Evolutionary conservation across 129 eudicot genomes (phyloP), one percentile per base, ranked within the genome.

Genomic region (Flaveria brownii): DNA sequence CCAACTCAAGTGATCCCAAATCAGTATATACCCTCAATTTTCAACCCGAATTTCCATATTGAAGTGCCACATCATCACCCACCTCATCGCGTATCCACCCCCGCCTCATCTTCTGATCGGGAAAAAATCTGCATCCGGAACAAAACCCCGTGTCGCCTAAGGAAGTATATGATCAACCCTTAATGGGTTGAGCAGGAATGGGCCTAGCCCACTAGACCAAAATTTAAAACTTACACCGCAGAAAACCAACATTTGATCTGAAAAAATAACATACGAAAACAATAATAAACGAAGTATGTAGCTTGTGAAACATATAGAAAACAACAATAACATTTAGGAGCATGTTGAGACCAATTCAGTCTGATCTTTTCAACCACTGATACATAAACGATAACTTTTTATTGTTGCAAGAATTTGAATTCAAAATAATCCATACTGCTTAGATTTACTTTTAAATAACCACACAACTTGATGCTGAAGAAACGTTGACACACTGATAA

Each of bases 331-430:
- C 28, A 57, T 57, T n/a, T 52, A n/a, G 30, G 39, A 61, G 30
- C 65, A 63, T 33, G 55, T 46, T 14, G 7, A 63, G 9, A 64
- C 60, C 63, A 70, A 77, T 45, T 28, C 42, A 70, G 77, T 59
- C 82, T 13, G 51, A 18, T 70, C 64, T 26, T 70, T 60, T 78
- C 63, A 78, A 47, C 63, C 76, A 78, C 63, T 70, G 22, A 45
- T 57, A 60, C 77, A 72, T 66, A 30, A 25, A 70, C 14, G 1
- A 46, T 20, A 65, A 23, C 79, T 66, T 73, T 66, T 80, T 80
- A 80, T 80, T 68, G 79, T 55, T 74, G 74, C 75, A 73, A 68
- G 60, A 80, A 80, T 52, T 80, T 65, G 52, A 73, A 73, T 42
- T 52, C 28, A 52, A 54, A 80, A 63, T 42, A 73, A 72, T 73